Evolutionary conservation across 192 early-diverging fungal species (phyloP), one percentile per base, ranked within the genome.

Genomic region (Physocladia obscura): DNA sequence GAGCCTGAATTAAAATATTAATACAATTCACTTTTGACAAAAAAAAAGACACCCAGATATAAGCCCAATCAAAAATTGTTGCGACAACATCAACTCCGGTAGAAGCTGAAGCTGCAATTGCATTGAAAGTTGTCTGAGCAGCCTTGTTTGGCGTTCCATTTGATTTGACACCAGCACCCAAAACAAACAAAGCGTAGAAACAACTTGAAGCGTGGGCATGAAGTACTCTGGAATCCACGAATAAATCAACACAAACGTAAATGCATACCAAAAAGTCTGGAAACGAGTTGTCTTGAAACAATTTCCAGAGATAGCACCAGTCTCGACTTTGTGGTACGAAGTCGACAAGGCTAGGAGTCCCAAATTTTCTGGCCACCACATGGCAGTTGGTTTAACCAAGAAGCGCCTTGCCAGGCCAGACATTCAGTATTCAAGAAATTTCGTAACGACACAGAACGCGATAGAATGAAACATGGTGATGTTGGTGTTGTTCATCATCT

Each of bases 311-410:
- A 17, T 44, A 2, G 39, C 8, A 35, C 22, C 13, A 68, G 54
- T 52, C 11, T 59, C 54, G n/a, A 56, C 58, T 0, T n/a, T 29
- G 17, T 55, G 52, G 26, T 26, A 55, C 17, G 52, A 55, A 17
- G 52, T 22, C 15, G 29, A 55, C n/a, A 55, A 3, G 11, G 52
- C 52, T 26, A 55, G 21, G 52, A 29, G 15, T 3, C 52, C 52
- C 21, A 65, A 51, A n/a, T 5, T 50, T 4, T 15, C 32, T 0
- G 62, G 62, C 62, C 62, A 65, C 44, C 44, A 80, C 93, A 96
- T 94, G 5, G 87, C 79, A 1, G 90, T 79, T 17, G 93, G 93
- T 37, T 90, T 87, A 2, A 96, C 93, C 17, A 96, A 82, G 77
- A 88, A 92, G 19, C 85, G 81, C 32, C 92, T 86, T 56, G 78